Evolutionary conservation across 2,329 filamentous ascomycete species (phyloP).

Genomic region (Neofusicoccum kwambonambiense): DNA sequence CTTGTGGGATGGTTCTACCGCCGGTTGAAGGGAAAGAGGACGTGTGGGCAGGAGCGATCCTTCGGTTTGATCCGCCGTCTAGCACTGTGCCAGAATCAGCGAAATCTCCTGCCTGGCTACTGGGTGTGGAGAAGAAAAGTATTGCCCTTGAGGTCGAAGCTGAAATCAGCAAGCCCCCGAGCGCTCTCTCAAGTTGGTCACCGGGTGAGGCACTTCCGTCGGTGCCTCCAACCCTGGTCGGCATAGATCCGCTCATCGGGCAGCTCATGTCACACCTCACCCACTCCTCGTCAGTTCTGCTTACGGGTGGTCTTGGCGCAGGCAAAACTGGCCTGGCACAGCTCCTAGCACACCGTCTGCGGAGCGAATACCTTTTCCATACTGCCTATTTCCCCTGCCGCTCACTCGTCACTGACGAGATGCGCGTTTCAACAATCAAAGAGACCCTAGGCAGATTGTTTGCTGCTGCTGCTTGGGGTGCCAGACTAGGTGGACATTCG

Average conservation of each 20-base stretch:
- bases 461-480: slow-evolving; percentile 87
- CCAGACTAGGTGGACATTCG: slow-evolving; percentile 77
- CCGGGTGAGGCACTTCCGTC: slow-evolving; percentile 55
- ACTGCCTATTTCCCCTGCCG: slow-evolving; percentile 84
- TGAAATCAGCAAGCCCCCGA: slow-evolving; percentile 55
- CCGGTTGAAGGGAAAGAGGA: slow-evolving; percentile 55
- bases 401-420: slow-evolving; percentile 87
- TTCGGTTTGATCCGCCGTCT: slow-evolving; percentile 69
- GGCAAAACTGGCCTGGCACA: slow-evolving; percentile 84
- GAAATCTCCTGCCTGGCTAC: slow-evolving; percentile 66
- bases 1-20: slow-evolving; percentile 79
- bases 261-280: slow-evolving; percentile 74
- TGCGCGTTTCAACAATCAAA: slow-evolving; percentile 83
- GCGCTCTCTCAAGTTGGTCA: slow-evolving; percentile 45
- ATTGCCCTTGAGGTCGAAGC: slow-evolving; percentile 73
- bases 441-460: slow-evolving; percentile 83
- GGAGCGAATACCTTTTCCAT: slow-evolving; percentile 72
- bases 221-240: slow-evolving; percentile 66
- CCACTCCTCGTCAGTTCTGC: slow-evolving; percentile 82
- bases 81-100: slow-evolving; percentile 37
- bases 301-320: slow-evolving; percentile 85
- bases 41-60: slow-evolving; percentile 77
- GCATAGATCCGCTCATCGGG: slow-evolving; percentile 74
- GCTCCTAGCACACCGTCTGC: slow-evolving; percentile 70
- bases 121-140: slow-evolving; percentile 70